Conservation (phyloP, 768 basidiomycete genomes). For the Boletus pseudo-olivaceus region DNA sequence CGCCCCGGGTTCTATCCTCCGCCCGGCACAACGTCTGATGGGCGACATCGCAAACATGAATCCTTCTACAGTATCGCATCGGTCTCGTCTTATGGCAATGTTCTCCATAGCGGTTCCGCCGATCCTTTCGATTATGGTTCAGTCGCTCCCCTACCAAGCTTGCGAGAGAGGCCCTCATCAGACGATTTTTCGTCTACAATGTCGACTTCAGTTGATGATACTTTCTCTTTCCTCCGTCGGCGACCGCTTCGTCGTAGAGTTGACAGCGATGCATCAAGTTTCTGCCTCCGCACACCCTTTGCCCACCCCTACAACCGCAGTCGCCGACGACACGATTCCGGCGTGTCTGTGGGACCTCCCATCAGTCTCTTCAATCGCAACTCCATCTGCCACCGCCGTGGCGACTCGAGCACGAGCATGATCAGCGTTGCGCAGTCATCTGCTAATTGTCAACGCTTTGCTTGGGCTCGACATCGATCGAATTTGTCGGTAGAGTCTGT, state of each 20-base stretch:
- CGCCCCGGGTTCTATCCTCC: slow-evolving; percentile 68
- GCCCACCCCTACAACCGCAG: slow-evolving; percentile 40
- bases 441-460: slow-evolving; percentile 51
- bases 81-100: slow-evolving; percentile 72
- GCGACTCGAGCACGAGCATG: slow-evolving; percentile 56
- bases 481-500: slow-evolving; percentile 63
- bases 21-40: slow-evolving; percentile 35
- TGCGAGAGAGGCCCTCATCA: slow-evolving; percentile 52
- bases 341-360: slow-evolving; percentile 59
- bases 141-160: slow-evolving; percentile 37
- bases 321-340: slow-evolving; percentile 63
- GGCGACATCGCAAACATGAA: slow-evolving; percentile 46
- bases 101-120: slow-evolving; percentile 54
- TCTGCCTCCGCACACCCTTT: slow-evolving; percentile 51
- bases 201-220: slow-evolving; percentile 59
- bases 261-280: slow-evolving; percentile 75
- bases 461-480: slow-evolving; percentile 57
- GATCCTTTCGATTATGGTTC: slow-evolving; percentile 75
- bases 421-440: slow-evolving; percentile 59
- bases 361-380: slow-evolving; percentile 71
- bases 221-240: slow-evolving; percentile 57
- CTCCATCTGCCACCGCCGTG: slow-evolving; percentile 48
- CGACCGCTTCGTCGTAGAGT: slow-evolving; percentile 48
- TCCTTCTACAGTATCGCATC: slow-evolving; percentile 74
- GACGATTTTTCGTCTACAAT: slow-evolving; percentile 58